A percentile compares a stretch with the other conserved stretches of the same genome.
These are phyloP conservation scores for Radiomyces spectabilis DNA, from an alignment of 192 early-diverging fungal species.

Conservation along the genomic window DNA sequence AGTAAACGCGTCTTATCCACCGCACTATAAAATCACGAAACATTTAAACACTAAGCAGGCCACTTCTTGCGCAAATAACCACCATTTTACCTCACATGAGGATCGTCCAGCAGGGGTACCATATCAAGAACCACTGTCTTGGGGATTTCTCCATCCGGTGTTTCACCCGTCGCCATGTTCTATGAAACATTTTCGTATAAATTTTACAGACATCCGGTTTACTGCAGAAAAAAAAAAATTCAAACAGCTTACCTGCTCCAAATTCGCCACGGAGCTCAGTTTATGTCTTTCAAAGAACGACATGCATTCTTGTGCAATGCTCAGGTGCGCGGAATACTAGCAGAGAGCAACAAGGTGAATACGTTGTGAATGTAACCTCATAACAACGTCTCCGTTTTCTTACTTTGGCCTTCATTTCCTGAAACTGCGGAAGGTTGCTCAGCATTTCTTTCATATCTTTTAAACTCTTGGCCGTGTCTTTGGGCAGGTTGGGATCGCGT, in stretches of 20 bases:
- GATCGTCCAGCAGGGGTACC: slow-evolving; percentile 72
- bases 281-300: slow-evolving; percentile 61
- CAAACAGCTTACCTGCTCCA: slow-evolving; percentile 52
- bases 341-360: neutral
- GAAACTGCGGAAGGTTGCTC: slow-evolving; percentile 77
- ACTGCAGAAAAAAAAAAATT: neutral
- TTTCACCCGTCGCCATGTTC: slow-evolving; percentile 78
- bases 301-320: slow-evolving; percentile 82
- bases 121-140: slow-evolving; percentile 72
- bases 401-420: slow-evolving; percentile 68
- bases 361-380: neutral
- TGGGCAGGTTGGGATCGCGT: slow-evolving; percentile 4
- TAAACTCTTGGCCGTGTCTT: slow-evolving; percentile 53
- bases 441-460: slow-evolving; percentile 86
- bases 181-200: slow-evolving; percentile 3
- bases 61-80: neutral
- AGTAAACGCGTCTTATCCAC: slow-evolving; percentile 71
- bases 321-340: slow-evolving; percentile 74
- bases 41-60: neutral
- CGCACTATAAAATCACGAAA: slow-evolving; percentile 5
- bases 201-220: neutral
- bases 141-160: slow-evolving; percentile 54
- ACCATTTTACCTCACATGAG: slow-evolving; percentile 37
- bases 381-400: neutral
- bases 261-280: slow-evolving; percentile 56